phyloP scores from a whole-genome alignment of 2,329 filamentous ascomycete species.

The Exophiala bonariae region DNA sequence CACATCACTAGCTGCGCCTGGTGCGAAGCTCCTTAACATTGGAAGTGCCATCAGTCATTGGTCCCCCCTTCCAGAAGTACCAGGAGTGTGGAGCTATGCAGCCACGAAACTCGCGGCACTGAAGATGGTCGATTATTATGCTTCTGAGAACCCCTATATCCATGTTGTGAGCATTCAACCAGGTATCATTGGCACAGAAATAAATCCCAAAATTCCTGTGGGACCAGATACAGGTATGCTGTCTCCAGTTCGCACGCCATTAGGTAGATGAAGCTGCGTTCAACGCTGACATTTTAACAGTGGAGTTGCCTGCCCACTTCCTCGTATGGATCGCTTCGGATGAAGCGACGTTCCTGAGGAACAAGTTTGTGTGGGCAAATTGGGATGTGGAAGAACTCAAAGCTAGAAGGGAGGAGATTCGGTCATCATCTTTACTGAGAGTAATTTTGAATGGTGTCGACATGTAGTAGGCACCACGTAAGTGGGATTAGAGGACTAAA shows the following conservation, averaged over 20 bases:
- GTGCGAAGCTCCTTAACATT: neutral
- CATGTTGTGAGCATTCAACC: conserved; percentile 46
- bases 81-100: conserved; percentile 36
- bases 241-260: conserved; percentile 12
- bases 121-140: conserved; percentile 45
- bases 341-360: conserved; percentile 42
- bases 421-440: conserved; percentile 11
- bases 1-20: conserved; percentile 34
- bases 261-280: neutral
- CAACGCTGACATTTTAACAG: neutral
- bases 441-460: conserved; percentile 12
- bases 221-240: conserved; percentile 16
- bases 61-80: conserved; percentile 10
- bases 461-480: conserved; percentile 10
- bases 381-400: conserved; percentile 50
- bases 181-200: conserved; percentile 36
- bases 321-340: conserved; percentile 39
- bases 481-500: too few relatives aligned
- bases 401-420: conserved; percentile 37
- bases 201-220: conserved; percentile 21
- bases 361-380: conserved; percentile 37
- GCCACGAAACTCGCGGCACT: conserved; percentile 44
- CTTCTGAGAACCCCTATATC: conserved; percentile 40
- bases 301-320: conserved; percentile 30
- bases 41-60: conserved; percentile 6